Evolutionary conservation across 768 basidiomycete genomes (phyloP), one percentile per base, ranked within the genome.

Genomic region (Agrocybe pediades): DNA sequence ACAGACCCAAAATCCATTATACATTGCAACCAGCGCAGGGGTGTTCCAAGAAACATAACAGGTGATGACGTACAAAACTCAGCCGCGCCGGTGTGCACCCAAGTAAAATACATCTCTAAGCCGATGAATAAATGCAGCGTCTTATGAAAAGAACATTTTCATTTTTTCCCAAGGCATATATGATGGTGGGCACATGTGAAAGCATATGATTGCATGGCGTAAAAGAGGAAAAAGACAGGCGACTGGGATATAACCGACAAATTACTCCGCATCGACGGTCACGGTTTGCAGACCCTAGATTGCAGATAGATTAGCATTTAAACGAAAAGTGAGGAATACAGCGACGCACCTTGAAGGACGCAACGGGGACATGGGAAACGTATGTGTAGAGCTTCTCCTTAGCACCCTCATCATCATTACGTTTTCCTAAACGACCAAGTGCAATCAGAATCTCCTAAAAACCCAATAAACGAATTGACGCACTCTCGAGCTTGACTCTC

Each of bases 391-490:
- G 88, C 79, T 95, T 97, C 82, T 96, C 95, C 79, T 95, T 97
- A 54, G 97, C 96, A 65, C 88, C 90, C 81, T 99, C 96, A 64
- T 98, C 95, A 74, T 99, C 96, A 73, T 98, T 98, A 67, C 97
- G 91, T 80, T 95, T 96, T 66, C 96, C 91, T 95, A 63, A 2
- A 66, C 25, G 56, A 25, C 13, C 11, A 59, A 53, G 26, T 55
- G 20, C 20, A 21, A 50, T 23, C 47, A 58, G 17, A 56, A 57
- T 29, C 33, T 7, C 19, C 33, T 24, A 47, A 41, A 6, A 20
- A 40, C 49, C 29, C 49, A 30, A 21, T 23, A 39, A 41, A 5
- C 15, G 29, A 49, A 46, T 29, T 26, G 27, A 58, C 71, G 54
- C 71, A 93, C 92, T 88, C 82, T 97, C 95, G 55, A 98, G 88